Conservation (phyloP, 2,329 filamentous ascomycete species). For the Colletotrichum orchidophilum region DNA sequence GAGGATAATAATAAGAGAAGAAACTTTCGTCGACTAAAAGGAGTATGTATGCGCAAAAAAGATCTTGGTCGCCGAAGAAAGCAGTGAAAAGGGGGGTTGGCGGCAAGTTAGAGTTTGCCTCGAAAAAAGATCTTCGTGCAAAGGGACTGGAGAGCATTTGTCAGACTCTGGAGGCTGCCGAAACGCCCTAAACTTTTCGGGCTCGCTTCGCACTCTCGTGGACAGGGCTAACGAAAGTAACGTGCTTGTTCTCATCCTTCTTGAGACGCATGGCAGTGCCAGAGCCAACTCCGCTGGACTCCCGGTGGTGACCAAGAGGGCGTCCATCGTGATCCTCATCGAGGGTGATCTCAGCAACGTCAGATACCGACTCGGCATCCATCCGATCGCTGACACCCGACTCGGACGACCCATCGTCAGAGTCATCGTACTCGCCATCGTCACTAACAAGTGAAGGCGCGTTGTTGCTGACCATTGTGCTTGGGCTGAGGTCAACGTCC, state of each 20-base stretch:
- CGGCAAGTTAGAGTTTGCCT: conserved; percentile 9
- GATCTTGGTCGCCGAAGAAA: conserved; percentile 33
- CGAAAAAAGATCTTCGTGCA: conserved; percentile 8
- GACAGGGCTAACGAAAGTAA: conserved; percentile 63
- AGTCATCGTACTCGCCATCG: conserved; percentile 81
- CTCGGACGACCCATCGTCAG: conserved; percentile 69
- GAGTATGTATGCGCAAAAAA: conserved; percentile 33
- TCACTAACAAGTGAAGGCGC: conserved; percentile 84
- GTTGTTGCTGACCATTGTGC: conserved; percentile 76
- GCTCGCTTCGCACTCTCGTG: conserved; percentile 48
- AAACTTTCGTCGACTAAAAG: conserved; percentile 32
- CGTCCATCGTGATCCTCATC: conserved; percentile 64
- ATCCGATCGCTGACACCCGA: conserved; percentile 66
- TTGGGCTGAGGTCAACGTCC: conserved; percentile 73
- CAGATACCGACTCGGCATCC: conserved; percentile 68
- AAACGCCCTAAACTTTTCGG: conserved; percentile 30
- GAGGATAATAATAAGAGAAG: conserved; percentile 16
- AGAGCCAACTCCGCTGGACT: conserved; percentile 44
- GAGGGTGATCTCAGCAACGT: conserved; percentile 69
- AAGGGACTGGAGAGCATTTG: not conserved
- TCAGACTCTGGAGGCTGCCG: not conserved
- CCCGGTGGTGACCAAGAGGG: conserved; percentile 54
- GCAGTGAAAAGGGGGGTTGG: conserved; percentile 33
- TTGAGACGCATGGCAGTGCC: conserved; percentile 57
- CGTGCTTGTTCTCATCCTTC: conserved; percentile 65